Evolutionary conservation across 2,329 filamentous ascomycete genomes (phyloP).

Genomic region (Alternaria arbusti): DNA sequence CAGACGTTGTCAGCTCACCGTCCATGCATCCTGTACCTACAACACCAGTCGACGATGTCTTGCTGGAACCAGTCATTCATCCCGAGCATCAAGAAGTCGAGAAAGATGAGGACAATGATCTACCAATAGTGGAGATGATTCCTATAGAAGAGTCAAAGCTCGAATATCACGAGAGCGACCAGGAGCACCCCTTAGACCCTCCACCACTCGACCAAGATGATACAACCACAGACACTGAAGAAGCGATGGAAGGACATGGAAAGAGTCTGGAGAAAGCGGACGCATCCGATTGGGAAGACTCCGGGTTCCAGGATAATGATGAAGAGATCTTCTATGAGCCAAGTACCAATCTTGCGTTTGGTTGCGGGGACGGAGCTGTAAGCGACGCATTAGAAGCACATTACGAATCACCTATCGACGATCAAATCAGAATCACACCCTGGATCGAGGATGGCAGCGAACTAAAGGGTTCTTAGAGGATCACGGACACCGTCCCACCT

Average conservation of each 20-base stretch:
- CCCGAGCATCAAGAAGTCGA: background rate
- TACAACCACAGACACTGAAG: background rate
- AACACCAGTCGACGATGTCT: background rate
- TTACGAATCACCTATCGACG: background rate
- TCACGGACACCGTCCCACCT: background rate
- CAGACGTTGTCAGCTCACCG: background rate
- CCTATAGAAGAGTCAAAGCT: background rate
- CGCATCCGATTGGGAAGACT: background rate
- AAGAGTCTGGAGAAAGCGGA: background rate
- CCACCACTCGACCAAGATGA: background rate
- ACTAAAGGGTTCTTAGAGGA: background rate
- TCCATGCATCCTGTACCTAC: background rate
- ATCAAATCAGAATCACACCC: background rate
- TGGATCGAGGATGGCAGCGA: background rate
- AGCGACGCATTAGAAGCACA: background rate
- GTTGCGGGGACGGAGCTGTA: too few species aligned
- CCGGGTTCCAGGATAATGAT: background rate
- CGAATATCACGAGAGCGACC: background rate
- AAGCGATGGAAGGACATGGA: too few species aligned
- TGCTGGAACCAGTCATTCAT: background rate
- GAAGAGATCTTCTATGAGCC: background rate
- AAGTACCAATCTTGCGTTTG: background rate
- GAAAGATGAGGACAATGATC: background rate
- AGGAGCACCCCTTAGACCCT: background rate
- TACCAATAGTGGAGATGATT: background rate